Evolutionary conservation across 192 early-diverging fungal genomes (phyloP).

Genomic region (Coemansia biformis): DNA sequence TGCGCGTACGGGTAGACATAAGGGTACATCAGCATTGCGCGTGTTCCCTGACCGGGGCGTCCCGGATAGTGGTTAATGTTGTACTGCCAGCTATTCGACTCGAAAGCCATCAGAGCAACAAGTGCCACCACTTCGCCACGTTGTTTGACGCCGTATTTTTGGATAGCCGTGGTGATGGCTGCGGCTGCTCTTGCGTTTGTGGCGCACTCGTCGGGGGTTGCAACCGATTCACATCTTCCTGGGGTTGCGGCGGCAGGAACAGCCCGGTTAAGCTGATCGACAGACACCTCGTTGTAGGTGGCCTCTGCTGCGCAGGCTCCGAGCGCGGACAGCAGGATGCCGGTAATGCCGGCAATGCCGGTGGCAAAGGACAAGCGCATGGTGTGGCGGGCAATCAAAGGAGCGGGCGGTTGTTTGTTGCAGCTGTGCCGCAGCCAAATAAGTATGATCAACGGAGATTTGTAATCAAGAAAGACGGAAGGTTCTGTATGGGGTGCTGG

Average conservation of each 20-base stretch:
- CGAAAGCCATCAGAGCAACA: conserved; percentile 40
- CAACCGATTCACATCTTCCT: too few relatives aligned
- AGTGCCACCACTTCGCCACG: conserved; percentile 36
- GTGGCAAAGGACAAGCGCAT: neutral
- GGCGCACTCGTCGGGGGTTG: conserved; percentile 1
- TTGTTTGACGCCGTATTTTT: conserved; percentile 31
- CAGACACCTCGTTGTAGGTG: neutral
- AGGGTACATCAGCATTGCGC: conserved; percentile 37
- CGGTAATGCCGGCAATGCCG: neutral
- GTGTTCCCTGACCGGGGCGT: conserved; percentile 39
- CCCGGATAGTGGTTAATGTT: conserved; percentile 49
- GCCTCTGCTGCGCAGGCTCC: too few relatives aligned
- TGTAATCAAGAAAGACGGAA: too few relatives aligned
- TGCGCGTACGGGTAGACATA: conserved; percentile 26
- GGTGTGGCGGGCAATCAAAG: too few relatives aligned
- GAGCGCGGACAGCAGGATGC: too few relatives aligned
- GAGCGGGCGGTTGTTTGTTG: too few relatives aligned
- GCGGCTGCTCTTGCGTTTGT: conserved; percentile 19
- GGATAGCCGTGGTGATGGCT: conserved; percentile 36
- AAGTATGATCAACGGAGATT: too few relatives aligned
- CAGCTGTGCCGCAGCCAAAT: too few relatives aligned
- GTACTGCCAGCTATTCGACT: conserved; percentile 44
- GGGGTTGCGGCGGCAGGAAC: too few relatives aligned
- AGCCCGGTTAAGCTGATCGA: neutral
- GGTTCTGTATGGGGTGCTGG: too few relatives aligned